Base-by-base conservation (phyloP, 805 yeast genomes). In the Yarrowia sp. region DNA sequence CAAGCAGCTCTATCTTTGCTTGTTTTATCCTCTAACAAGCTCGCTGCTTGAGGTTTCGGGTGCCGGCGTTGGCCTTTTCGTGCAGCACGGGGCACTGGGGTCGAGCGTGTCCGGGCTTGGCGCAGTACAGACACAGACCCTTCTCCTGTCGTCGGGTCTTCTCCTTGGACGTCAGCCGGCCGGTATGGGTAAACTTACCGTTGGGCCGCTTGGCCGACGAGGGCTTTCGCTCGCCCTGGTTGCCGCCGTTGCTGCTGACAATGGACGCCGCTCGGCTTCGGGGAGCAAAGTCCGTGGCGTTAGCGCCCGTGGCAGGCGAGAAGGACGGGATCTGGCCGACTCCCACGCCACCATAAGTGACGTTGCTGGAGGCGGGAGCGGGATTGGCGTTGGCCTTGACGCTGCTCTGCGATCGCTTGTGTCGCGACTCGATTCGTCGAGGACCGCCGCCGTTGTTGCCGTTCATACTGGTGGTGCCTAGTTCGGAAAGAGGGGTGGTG, bases 61-160 rank as follows among this genome's bases (percentile, higher is more conserved):
- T 59, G 41, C 65, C 65, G 35, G 42, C 65, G 38, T 9, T 32
- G 40, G 67, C 67, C 67, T 63, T 63, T 14, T 63, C 67, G 40
- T 48, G 67, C 19, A 63, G 56, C 16, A 63, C 67, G 16, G 67
- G 67, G n/a, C 67, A 63, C 48, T 63, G 67, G 56, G 67, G 67
- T 38, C 67, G 67, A 15, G 56, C 45, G 26, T 63, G 67, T 22
- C 67, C 67, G n/a, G 35, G 56, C 56, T 63, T 63, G 67, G 67
- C 67, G 5, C 67, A 63, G 67, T 63, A 63, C 55, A 63, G 56
- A 48, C 67, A 63, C 26, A 63, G 56, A 14, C 67, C 67, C 48
- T 63, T 63, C 22, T 63, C 67, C 38, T 48, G 55, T 38, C 67
- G 55, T 10, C 67, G 56, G 22, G 55, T 26, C 56, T 63, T 63